Evolutionary conservation across 805 yeast genomes (phyloP), one percentile per base, ranked within the genome.

Genomic region (Saccharomycodes ludwigii): DNA sequence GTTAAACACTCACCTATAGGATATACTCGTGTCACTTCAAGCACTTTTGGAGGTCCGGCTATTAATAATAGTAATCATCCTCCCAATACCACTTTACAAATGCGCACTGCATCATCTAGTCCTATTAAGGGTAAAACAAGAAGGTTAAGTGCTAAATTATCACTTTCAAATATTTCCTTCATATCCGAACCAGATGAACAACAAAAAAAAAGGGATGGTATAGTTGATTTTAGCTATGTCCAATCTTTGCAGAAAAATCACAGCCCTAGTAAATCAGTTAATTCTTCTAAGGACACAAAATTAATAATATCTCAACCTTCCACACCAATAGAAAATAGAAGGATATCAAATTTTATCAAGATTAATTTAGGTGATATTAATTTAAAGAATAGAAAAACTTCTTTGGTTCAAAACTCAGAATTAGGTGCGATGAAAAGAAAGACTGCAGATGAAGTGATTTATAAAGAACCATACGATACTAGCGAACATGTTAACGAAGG

Each of bases 131-230:
- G 52, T 15, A 32, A 39, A 16, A 44, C 44, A 22, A 40, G 50
- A 32, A 43, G 44, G 23, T 31, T 52, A n/a, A 43, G 53, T 21
- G 46, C 51, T 23, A 54, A 46, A 36, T 30, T 54, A 6, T 54
- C 59, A 5, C 32, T 48, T 10, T 46, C 58, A 2, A 52, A 45
- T 35, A 41, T 50, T 10, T 45, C 53, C 6, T 52, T 49, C 32
- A 38, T 43, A 11, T 38, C 40, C 28, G 41, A 39, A 8, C 8
- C 15, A n/a, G 14, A 24, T 17, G 25, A 30, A 22, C 23, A 24
- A 12, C 54, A 47, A 30, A 30, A 31, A 11, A 41, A 54, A 33
- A 52, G 50, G 4, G 39, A 41, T 23, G 48, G 54, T 36, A 35
- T 51, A 8, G 3, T 14, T 26, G 58, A 52, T 36, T 51, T 54